Conservation (phyloP, 75 land plant genomes). For the Sequoiadendron giganteum region DNA sequence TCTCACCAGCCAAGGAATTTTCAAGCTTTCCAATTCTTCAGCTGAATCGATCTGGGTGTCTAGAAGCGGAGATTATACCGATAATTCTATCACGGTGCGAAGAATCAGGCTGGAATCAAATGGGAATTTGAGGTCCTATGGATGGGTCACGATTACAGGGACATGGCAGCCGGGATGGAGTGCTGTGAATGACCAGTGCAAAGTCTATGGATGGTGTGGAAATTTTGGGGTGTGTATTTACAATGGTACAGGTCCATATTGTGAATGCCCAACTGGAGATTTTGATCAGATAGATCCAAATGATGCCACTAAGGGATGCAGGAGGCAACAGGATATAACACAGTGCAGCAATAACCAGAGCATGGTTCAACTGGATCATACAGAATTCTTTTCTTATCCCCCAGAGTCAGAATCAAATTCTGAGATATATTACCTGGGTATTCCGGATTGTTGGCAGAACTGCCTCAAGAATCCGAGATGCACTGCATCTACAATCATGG, state of each 20-base stretch:
- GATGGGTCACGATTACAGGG: slow-evolving; percentile 19
- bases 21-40: slow-evolving; percentile 4
- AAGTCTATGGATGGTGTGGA: slow-evolving; percentile 74
- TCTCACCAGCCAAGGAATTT: background rate
- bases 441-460: slow-evolving; percentile 38
- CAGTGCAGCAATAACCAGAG: slow-evolving; percentile 31
- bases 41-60: background rate
- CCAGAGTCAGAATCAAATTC: slow-evolving; percentile 19
- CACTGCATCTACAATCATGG: slow-evolving; percentile 46
- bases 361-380: slow-evolving; percentile 38
- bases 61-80: slow-evolving; percentile 47
- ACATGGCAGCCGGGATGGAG: slow-evolving; percentile 41
- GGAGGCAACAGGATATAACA: slow-evolving; percentile 28
- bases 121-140: slow-evolving; percentile 64
- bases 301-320: slow-evolving; percentile 44
- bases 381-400: slow-evolving; percentile 47
- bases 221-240: slow-evolving; percentile 65
- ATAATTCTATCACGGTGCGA: slow-evolving; percentile 23
- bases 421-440: slow-evolving; percentile 19
- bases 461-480: slow-evolving; percentile 29
- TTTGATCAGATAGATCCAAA: slow-evolving; percentile 30
- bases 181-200: slow-evolving; percentile 65
- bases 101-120: slow-evolving; percentile 47
- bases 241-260: slow-evolving; percentile 38
- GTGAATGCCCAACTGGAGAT: slow-evolving; percentile 52